Evolutionary conservation across 2,329 filamentous ascomycete species (phyloP), one percentile per base, ranked within the genome.

Genomic region (Nothopassalora personata): DNA sequence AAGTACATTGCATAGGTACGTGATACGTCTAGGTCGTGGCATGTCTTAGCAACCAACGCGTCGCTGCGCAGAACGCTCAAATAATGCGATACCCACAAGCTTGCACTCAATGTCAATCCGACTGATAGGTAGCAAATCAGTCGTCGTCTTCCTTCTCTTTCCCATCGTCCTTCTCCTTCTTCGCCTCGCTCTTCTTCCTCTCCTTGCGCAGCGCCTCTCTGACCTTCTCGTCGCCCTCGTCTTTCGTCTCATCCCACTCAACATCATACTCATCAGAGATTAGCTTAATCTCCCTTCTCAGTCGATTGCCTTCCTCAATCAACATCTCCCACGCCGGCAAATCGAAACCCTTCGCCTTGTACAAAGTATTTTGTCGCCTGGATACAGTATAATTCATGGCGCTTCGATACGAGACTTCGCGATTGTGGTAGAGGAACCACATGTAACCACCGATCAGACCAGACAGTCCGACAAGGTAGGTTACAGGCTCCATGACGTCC

Each of bases 361-460:
- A 96, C 10, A 96, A 78, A 54, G 86, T 84, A 56, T 83, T 82
- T 74, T 96, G 91, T 5, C 91, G 83, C 36, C 86, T 82, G 39
- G 85, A 90, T 39, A 96, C 88, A 6, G 92, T 96, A 56, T 95
- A 82, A 72, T 95, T 92, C 77, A 96, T 85, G 30, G 92, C 91
- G 2, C 87, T 87, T 66, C 89, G 87, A 78, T 96, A 96, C 64
- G 85, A 62, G 48, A 96, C 86, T 74, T 96, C 91, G 19, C 89
- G 85, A 75, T 92, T 95, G 77, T 96, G 90, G 75, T 92, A 96
- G 11, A 96, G 78, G 72, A 97, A 96, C 90, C 91, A 97, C 56
- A 96, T 79, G 70, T 97, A 97, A 65, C 91, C 92, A 7, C 87
- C 87, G 78, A 96, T 95, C 69, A 96, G 84, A 11, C 89, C 91